Conservation (phyloP, 169 alveolate species). For the Eimeria sp. region DNA sequence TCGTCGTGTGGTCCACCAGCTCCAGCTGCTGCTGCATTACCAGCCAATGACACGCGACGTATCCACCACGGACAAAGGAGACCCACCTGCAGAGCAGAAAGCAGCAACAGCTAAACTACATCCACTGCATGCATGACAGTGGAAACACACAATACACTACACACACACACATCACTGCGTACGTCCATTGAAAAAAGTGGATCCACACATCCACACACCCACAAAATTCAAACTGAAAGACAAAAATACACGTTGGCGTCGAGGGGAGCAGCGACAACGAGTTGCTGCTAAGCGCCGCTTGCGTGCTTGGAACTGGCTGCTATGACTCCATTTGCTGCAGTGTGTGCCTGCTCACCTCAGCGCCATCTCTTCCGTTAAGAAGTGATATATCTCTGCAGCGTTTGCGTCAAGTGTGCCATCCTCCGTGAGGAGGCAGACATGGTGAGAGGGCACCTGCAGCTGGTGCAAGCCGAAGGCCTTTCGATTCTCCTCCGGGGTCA, state of each 20-base stretch:
- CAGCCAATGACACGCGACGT: conserved; percentile 85
- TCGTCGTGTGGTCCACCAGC: conserved; percentile 66
- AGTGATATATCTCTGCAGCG: conserved; percentile 69
- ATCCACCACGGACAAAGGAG: conserved; percentile 86
- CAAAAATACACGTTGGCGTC: neutral
- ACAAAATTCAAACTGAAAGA: neutral
- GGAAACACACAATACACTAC: neutral
- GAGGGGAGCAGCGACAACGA: neutral
- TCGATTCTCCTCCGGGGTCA: conserved; percentile 59
- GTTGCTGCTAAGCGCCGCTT: neutral
- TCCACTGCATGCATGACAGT: neutral
- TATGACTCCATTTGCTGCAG: neutral
- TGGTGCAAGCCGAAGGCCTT: conserved; percentile 30
- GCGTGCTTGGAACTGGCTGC: neutral
- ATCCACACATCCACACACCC: too few relatives aligned
- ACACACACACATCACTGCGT: neutral
- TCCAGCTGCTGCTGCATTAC: conserved; percentile 81
- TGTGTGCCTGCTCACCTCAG: conserved; percentile 29
- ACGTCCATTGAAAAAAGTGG: too few relatives aligned
- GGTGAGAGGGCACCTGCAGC: conserved; percentile 76
- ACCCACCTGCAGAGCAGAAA: conserved; percentile 83
- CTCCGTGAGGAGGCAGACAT: conserved; percentile 72
- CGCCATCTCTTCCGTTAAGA: conserved; percentile 73
- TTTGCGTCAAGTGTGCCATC: conserved; percentile 17
- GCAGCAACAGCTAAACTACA: conserved; percentile 41